Evolutionary conservation across 176 grass and related monocot genomes (phyloP), one percentile per base, ranked within the genome.

Genomic region (Zoysia pacifica): DNA sequence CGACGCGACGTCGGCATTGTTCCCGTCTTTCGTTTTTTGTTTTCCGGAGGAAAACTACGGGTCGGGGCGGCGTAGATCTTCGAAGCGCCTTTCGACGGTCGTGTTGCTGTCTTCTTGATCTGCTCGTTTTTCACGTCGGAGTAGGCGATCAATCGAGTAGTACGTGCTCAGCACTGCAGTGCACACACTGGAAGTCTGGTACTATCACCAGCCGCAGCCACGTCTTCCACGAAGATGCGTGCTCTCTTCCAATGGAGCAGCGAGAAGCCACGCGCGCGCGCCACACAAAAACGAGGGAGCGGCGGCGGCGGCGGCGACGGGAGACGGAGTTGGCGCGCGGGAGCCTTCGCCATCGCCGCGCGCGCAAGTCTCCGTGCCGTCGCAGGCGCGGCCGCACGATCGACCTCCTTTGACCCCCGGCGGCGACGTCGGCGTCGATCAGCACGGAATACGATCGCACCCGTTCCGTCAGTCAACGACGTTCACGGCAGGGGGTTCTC

Each of bases 1-100:
- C 63, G 62, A 79, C 38, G 19, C 15, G 35, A 65, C 75, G 35
- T 28, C 36, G 38, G 47, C 5, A 77, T 62, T 48, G 19, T 78
- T 66, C 4, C 4, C 5, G 6, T 9, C 28, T 56, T 84, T 55
- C 63, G 15, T 20, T 18, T 58, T 2, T 9, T 9, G n/a, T 58
- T 19, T 2, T 73, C n/a, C 10, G 40, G 19, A 16, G 67, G 86
- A 80, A 70, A 88, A 84, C 76, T 75, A 84, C 81, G 5, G 9
- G 9, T 65, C 71, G 70, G 3, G 36, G 36, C 35, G 61, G 54
- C 28, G 28, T 28, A 28, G 28, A 28, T 28, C 28, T 28, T 28
- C 28, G 28, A 28, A 28, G 28, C 28, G 28, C 28, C 28, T 28
- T 28, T 28, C 28, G 28, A 28, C 28, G 28, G 28, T 28, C 28